Evolutionary conservation across 768 basidiomycete genomes (phyloP), one percentile per base, ranked within the genome.

Genomic region (Pisolithus tinctorius): DNA sequence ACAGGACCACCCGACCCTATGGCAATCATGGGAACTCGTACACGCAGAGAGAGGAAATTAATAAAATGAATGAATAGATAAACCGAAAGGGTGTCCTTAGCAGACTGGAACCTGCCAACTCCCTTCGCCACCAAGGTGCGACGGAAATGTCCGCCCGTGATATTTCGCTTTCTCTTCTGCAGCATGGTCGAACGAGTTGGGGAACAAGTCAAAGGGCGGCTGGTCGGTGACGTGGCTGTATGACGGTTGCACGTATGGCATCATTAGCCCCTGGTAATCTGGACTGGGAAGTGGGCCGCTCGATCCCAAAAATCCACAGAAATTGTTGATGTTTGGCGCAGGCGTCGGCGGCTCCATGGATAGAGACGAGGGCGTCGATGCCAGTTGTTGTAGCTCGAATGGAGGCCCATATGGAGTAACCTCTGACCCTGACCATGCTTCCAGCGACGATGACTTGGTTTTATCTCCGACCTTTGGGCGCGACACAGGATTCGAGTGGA

Each of bases 61-160:
- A 36, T 52, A 39, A 14, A 50, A 44, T 27, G 45, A 37, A 48
- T 34, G 26, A 48, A 45, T 46, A 37, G 37, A 47, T 34, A 20
- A 27, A 16, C 39, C 17, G 9, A 7, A 11, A 13, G 34, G 13
- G 34, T 4, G 2, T 8, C 23, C 8, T 63, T 58, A 86, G 66
- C 83, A 85, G 47, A 86, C 71, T 63, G 84, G 79, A 43, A 88
- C 83, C 65, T 88, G 85, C 85, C 86, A 87, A 70, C 86, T 85
- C 44, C 83, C 83, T 63, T 84, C 82, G 55, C 77, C 76, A 43
- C 82, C 83, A 29, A 75, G 68, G 20, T 73, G 73, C 1, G 84
- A 83, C 67, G 82, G 69, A 27, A 84, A 81, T 46, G 85, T 82
- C 55, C 82, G 76, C 55, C 84, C 82, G 37, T 84, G 76, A 37